Base-by-base conservation (phyloP, 805 yeast genomes). In the Monosporozyma yasuniensis region DNA sequence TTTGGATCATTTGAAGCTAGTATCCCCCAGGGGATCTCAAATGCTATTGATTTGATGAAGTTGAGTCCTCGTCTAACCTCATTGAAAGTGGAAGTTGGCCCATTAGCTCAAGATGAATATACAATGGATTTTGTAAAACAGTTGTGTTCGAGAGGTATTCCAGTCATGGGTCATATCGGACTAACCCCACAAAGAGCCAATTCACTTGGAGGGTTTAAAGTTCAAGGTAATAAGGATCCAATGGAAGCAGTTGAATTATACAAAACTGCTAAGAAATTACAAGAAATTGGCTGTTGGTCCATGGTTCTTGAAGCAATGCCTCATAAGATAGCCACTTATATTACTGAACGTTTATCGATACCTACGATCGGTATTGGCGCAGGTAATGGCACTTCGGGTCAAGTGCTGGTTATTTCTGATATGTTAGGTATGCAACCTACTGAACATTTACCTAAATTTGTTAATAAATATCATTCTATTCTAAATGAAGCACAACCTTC, bases 361-460 rank as follows among this genome's bases (percentile, higher is more conserved):
- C 97, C 98, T 0, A 86, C 95, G 0, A 89, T 91, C 56, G 99
- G 99, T 3, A 91, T 91, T 46, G 99, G 99, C 4, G 96, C 98
- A 0, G 98, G 99, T 0, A 78, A 80, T 21, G 69, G 70, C 8
- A 83, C 91, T 8, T 78, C 86, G 34, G 98, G 96, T 0, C 98
- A 93, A 65, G 96, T 91, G 1, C 73, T 91, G 37, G 99, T 91
- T 0, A 81, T 85, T 65, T 78, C 87, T 3, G 99, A 91, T 63
- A 60, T 87, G 68, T 69, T 91, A 30, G 96, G 96, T 0, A 78
- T 83, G 86, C 71, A 68, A 1, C 79, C 80, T 42, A 74, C 75
- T 0, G 30, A 23, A 9, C 14, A 27, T 14, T 16, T 66, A 21
- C 85, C 86, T 2, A 86, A 84, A 61, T 90, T 93, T 66, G 91